A percentile compares a stretch with the other conserved stretches of the same genome.
phyloP scores from a whole-genome alignment of 225 moss, liverwort and hornwort genomes.

The Pleurozium schreberi region DNA sequence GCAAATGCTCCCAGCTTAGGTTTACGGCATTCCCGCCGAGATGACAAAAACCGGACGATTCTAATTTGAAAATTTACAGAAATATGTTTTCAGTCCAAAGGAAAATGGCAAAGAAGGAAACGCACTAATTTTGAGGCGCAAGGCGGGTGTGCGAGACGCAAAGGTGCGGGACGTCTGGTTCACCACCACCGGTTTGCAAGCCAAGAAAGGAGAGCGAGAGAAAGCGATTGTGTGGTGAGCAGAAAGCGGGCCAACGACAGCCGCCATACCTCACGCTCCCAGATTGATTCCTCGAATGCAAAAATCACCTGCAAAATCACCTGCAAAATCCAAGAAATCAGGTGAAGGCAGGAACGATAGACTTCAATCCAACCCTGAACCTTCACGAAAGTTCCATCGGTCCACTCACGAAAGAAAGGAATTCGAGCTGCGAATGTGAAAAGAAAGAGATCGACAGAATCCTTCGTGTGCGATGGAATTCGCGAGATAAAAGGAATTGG shows the following conservation, averaged over 20 bases:
- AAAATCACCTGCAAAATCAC: not conserved
- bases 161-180: not conserved
- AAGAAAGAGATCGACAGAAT: too few relatives aligned
- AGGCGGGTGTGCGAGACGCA: not conserved
- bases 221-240: not conserved
- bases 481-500: not conserved
- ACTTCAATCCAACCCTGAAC: not conserved
- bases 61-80: not conserved
- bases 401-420: not conserved
- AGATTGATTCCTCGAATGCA: not conserved
- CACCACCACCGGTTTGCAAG: slow-evolving; percentile 8
- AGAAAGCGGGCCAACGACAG: not conserved
- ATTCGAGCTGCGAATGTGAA: not conserved
- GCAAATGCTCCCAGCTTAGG: not conserved
- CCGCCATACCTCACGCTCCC: slow-evolving; percentile 20
- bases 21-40: not conserved
- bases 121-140: slow-evolving; percentile 24
- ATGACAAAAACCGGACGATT: not conserved
- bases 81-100: not conserved
- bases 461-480: not conserved
- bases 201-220: slow-evolving; percentile 17
- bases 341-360: too few relatives aligned
- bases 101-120: not conserved
- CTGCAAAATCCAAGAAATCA: not conserved
- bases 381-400: not conserved